Conservation (phyloP, 1,284 basidiomycete genomes). For the Porogramme epimiltina region DNA sequence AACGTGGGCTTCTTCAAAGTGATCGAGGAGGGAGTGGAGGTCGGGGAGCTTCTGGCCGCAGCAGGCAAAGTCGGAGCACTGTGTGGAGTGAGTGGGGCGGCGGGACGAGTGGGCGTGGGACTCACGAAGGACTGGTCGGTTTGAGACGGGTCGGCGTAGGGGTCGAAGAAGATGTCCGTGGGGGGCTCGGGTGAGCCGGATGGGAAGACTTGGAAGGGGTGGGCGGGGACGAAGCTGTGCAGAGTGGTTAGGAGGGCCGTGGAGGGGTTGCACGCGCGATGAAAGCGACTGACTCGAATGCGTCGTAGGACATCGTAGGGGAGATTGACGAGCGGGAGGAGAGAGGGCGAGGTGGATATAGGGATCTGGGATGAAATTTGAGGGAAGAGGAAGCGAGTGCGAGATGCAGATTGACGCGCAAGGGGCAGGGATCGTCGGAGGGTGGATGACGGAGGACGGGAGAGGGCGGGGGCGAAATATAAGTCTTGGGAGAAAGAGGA, state of each 20-base stretch:
- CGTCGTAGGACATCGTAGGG: conserved; percentile 9
- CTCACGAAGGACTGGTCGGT: conserved; percentile 19
- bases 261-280: background rate
- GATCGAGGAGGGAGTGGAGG: conserved; percentile 69
- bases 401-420: background rate
- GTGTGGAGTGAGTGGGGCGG: background rate
- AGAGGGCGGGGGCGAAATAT: background rate
- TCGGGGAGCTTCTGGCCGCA: conserved; percentile 62
- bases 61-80: conserved; percentile 70
- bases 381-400: conserved; percentile 1
- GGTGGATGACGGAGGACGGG: background rate
- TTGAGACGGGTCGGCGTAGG: conserved; percentile 13
- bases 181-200: background rate
- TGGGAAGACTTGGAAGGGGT: background rate
- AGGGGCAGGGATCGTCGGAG: background rate
- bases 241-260: background rate
- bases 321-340: background rate
- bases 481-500: conserved; percentile 8
- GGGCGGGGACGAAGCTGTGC: conserved; percentile 5
- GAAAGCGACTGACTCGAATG: conserved; percentile 3
- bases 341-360: conserved; percentile 3
- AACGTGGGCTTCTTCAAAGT: conserved; percentile 64
- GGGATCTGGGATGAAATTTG: background rate
- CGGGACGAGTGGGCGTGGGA: background rate
- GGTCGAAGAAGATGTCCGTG: conserved; percentile 14